Evolutionary conservation across 768 basidiomycete species (phyloP), one percentile per base, ranked within the genome.

Genomic region (Termitomyces sp.): DNA sequence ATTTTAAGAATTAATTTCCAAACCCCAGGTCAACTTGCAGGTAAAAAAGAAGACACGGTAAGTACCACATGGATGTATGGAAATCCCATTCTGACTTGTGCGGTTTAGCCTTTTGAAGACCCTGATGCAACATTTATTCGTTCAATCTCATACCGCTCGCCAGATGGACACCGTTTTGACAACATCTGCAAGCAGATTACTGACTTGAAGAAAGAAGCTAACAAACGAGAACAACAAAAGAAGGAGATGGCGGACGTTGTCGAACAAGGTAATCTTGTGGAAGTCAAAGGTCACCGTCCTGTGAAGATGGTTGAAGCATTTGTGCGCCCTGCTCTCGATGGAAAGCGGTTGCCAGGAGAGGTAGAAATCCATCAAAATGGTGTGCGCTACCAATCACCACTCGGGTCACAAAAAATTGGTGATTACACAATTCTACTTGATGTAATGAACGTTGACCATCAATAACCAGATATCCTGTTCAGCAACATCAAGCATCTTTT

Each of bases 321-420:
- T 68, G 86, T 97, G 49, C 84, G 95, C 16, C 97, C 97, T 26
- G 91, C 94, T 5, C 80, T 95, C 32, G 97, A 99, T 66, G 95
- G 94, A 24, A 99, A 98, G 74, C 85, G 95, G 27, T 77, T 95
- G 14, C 91, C 95, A 5, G 97, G 97, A n/a, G 96, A 98, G 70
- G 91, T 98, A 22, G 97, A 99, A 69, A 93, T 99, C 36, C 97
- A 99, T 69, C 88, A 93, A 71, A 99, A 98, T 67, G 97, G 97
- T 79, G 81, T 98, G 55, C 83, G 96, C 36, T 98, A 98, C 71
- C 85, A 89, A 63, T 93, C 92, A 20, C 87, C 87, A 1, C 82
- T 89, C 68, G 90, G 92, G 40, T 86, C 88, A 1, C 94, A 95
- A 74, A 93, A 90, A 76, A 90, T 98, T 62, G 94, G 95, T 92